Conservation (phyloP, 352 stramenopile genomes). For the Hyaloperonospora arabidopsidis region DNA sequence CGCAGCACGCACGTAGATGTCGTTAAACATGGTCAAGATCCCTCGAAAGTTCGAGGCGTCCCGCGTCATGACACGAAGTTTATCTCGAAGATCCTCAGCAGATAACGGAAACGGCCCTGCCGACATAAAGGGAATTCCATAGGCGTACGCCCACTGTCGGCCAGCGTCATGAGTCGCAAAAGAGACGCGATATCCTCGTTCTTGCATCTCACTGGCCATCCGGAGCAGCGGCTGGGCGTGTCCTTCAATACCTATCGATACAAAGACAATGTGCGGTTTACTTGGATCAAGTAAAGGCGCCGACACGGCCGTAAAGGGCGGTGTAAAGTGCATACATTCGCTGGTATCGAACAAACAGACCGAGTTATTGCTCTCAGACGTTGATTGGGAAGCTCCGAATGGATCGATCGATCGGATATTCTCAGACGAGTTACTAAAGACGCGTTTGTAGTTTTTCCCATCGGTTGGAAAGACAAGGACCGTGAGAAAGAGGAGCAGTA, state of each 20-base stretch:
- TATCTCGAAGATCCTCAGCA: constrained; percentile 54
- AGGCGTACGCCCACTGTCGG: constrained; percentile 54
- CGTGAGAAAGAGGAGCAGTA: no score
- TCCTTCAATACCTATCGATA: constrained; percentile 76
- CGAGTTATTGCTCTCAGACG: no score
- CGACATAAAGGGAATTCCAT: constrained; percentile 59
- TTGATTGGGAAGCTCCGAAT: no score
- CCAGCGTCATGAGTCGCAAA: constrained; percentile 82
- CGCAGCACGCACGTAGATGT: constrained; percentile 74
- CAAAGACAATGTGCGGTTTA: constrained; percentile 60
- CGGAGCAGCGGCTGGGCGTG: constrained; percentile 73
- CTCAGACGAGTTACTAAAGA: no score
- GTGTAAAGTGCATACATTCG: no score
- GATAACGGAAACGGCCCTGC: constrained; percentile 69
- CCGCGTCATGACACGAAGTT: constrained; percentile 70
- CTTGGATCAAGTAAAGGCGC: constrained; percentile 12
- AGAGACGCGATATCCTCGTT: constrained; percentile 60
- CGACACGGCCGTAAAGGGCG: background rate
- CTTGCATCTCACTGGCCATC: constrained; percentile 64
- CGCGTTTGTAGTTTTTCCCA: no score
- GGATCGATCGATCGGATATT: no score
- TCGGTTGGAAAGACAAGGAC: no score
- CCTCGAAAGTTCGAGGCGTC: constrained; percentile 79
- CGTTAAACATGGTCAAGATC: constrained; percentile 85
- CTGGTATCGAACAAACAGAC: no score